Evolutionary conservation across 441 rosid species (phyloP), one percentile per base, ranked within the genome.

Genomic region (Adansonia madagascariensis): DNA sequence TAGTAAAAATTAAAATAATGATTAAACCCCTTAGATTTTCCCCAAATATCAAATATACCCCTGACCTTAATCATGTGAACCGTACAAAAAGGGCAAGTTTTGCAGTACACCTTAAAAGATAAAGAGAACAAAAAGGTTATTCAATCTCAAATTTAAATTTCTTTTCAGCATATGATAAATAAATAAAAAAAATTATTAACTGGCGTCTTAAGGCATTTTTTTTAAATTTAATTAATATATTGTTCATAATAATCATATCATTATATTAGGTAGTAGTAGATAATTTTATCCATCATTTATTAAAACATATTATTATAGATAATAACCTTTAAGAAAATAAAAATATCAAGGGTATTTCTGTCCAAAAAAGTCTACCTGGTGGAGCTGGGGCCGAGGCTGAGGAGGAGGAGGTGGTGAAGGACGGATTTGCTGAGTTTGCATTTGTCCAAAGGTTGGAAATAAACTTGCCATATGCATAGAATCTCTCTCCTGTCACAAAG

Each of bases 381-480:
- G 91, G 18, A 82, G 78, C 10, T 80, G 86, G 8, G 84, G 84
- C 18, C 80, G 86, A 47, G 77, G 85, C 20, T 72, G 87, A 10
- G 83, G 83, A 0, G 79, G 83, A 0, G 79, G 81, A 22, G 86
- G 81, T 0, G 77, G 75, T 6, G 86, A 64, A 35, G 85, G 86
- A 69, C 86, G 89, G 78, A 88, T 44, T 5, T 87, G 67, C 63
- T 78, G 90, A 27, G 77, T 39, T 76, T 86, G 92, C 79, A 88
- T 77, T 72, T 89, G 93, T 83, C 90, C 91, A 80, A 83, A 86
- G 55, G 87, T 79, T 76, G 93, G 89, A 74, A 91, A 91, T 82
- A 88, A 78, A 62, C 86, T 81, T 50, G 89, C 74, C 89, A 91
- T 84, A 75, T 85, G 89, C 76, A 87, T 84, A 24, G 91, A 71